These are phyloP conservation scores for Encephalitozoon cuniculi DNA, from an alignment of 371 early-diverging fungal species.

Conservation along the genomic window DNA sequence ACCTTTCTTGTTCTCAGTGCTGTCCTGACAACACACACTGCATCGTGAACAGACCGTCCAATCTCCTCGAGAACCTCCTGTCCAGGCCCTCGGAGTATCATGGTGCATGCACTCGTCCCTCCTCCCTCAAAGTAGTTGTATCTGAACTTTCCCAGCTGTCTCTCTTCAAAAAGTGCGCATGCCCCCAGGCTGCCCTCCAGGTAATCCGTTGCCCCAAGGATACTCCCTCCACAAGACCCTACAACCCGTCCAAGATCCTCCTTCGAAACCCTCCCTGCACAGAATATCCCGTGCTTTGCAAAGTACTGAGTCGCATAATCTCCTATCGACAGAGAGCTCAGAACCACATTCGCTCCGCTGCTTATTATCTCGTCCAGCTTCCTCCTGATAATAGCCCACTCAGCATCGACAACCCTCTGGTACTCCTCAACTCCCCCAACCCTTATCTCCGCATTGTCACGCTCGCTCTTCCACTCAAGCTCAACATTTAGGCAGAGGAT, in stretches of 20 bases:
- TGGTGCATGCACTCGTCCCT: constrained; percentile 80
- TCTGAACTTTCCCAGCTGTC: constrained; percentile 88
- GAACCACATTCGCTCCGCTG: constrained; percentile 96
- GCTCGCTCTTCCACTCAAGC: constrained; percentile 96
- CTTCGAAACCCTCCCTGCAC: constrained; percentile 89
- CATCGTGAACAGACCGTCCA: constrained; percentile 92
- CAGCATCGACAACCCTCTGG: constrained; percentile 96
- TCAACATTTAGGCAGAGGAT: constrained; percentile 89
- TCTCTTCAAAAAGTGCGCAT: constrained; percentile 87
- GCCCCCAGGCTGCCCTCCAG: constrained; percentile 67
- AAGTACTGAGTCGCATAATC: constrained; percentile 99
- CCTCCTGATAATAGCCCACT: constrained; percentile 95
- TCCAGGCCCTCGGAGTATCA: constrained; percentile 92
- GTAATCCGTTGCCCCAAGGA: constrained; percentile 74
- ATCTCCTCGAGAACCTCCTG: constrained; percentile 98
- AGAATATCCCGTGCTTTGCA: constrained; percentile 96
- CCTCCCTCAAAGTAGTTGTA: constrained; percentile 88
- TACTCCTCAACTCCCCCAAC: constrained; percentile 88
- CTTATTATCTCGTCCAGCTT: constrained; percentile 89
- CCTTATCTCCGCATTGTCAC: constrained; percentile 98
- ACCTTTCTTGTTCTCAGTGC: constrained; percentile 65
- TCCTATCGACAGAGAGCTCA: constrained; percentile 93
- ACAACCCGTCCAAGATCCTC: constrained; percentile 83
- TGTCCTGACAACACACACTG: constrained; percentile 82
- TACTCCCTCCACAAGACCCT: constrained; percentile 82